A percentile compares a stretch with the other conserved stretches of the same genome.
Conservation (phyloP, 257 asterid species). For the Solanum clarkiae region DNA sequence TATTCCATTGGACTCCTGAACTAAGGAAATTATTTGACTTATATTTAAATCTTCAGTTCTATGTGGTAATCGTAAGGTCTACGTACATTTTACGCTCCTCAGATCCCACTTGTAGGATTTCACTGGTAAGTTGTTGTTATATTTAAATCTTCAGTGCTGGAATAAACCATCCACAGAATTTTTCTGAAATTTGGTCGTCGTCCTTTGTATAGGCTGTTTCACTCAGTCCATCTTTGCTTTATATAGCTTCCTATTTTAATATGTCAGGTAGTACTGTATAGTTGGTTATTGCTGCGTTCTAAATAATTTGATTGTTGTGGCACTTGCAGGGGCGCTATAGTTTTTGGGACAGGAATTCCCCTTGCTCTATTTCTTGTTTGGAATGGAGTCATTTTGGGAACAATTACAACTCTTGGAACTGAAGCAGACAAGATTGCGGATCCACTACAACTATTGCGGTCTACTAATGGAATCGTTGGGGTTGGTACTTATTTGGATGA, state of each 20-base stretch:
- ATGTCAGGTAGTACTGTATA: not conserved
- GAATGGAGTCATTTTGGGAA: constrained; percentile 90
- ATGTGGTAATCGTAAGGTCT: no score
- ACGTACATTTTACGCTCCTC: no score
- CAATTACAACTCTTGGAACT: constrained; percentile 32
- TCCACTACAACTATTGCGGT: constrained; percentile 60
- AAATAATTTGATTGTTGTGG: constrained; percentile 9
- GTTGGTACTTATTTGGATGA: constrained; percentile 21
- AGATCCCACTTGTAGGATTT: no score
- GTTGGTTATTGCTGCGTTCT: not conserved
- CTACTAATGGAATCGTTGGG: constrained; percentile 68
- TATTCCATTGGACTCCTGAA: not conserved
- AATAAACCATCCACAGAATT: not conserved
- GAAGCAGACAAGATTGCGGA: constrained; percentile 28
- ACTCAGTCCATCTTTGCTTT: not conserved
- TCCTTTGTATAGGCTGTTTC: not conserved
- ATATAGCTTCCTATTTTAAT: not conserved
- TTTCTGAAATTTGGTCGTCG: not conserved
- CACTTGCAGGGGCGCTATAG: constrained; percentile 65
- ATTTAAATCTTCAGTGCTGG: not conserved
- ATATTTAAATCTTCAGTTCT: not conserved
- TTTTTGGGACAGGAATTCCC: constrained; percentile 78
- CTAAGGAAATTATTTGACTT: not conserved
- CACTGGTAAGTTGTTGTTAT: not conserved
- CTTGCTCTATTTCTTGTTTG: constrained; percentile 76